Evolutionary conservation across 2,329 filamentous ascomycete species (phyloP).

Genomic region (Botrytis fabae): DNA sequence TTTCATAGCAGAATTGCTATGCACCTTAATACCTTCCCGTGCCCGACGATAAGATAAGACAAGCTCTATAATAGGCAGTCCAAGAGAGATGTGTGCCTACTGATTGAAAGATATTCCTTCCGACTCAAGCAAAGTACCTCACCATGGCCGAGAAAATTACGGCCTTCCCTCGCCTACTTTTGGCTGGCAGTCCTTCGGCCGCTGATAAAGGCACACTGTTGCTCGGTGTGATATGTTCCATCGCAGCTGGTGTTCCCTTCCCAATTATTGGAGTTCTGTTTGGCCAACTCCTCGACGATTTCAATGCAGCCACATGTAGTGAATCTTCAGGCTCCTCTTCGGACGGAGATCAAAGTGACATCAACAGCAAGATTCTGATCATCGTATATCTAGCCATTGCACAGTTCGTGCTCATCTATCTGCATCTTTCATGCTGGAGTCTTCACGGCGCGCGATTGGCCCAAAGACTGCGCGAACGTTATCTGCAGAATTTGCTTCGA

Average conservation of each 20-base stretch:
- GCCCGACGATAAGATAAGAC: neutral
- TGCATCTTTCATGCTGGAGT: constrained; percentile 61
- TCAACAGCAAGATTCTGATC: constrained; percentile 53
- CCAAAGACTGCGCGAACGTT: constrained; percentile 53
- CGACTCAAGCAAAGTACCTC: neutral
- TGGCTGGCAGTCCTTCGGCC: constrained; percentile 26
- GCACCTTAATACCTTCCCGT: neutral
- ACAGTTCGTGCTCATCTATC: constrained; percentile 63
- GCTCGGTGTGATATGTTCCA: constrained; percentile 42
- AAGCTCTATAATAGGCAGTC: constrained; percentile 14
- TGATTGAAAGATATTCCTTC: constrained; percentile 4
- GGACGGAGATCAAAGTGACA: constrained; percentile 15
- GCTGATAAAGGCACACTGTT: constrained; percentile 42
- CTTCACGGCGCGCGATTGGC: constrained; percentile 55
- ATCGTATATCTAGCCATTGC: constrained; percentile 65
- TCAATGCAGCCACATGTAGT: constrained; percentile 53
- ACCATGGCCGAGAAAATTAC: constrained; percentile 23
- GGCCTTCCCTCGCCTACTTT: constrained; percentile 27
- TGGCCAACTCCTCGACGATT: constrained; percentile 62
- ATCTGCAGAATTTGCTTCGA: constrained; percentile 51
- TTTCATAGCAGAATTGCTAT: neutral
- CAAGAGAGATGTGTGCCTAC: neutral
- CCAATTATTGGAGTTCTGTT: constrained; percentile 65
- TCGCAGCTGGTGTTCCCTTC: constrained; percentile 60
- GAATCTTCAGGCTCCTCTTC: constrained; percentile 17